These are phyloP conservation scores for Limonomyces culmigenus DNA, from an alignment of 1,284 basidiomycete species.

Conservation along the genomic window DNA sequence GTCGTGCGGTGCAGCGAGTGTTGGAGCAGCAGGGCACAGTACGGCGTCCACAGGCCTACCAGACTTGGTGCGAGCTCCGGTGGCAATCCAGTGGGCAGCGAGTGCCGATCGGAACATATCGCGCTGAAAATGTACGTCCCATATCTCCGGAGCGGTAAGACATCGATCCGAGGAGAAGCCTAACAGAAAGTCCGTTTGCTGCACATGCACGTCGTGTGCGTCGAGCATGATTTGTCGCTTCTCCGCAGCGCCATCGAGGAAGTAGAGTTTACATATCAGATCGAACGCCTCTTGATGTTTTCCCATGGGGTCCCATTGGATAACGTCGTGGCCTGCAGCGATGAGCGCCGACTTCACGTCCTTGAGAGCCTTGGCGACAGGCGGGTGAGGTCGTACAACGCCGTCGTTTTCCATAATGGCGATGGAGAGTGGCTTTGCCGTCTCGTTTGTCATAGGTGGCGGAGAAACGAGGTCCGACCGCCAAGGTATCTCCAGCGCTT, in stretches of 20 bases:
- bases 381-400: conserved; percentile 35
- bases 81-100: conserved; percentile 36
- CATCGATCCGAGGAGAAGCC: conserved; percentile 20
- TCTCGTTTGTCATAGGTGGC: conserved; percentile 19
- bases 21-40: conserved; percentile 33
- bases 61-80: conserved; percentile 21
- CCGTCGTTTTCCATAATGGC: conserved; percentile 39
- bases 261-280: conserved; percentile 31
- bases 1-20: conserved; percentile 32
- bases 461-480: conserved; percentile 21
- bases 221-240: conserved; percentile 21
- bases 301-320: conserved; percentile 28
- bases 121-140: conserved; percentile 25
- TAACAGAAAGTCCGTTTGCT: conserved; percentile 30
- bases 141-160: conserved; percentile 22
- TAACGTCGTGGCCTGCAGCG: conserved; percentile 35
- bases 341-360: conserved; percentile 23
- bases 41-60: conserved; percentile 38
- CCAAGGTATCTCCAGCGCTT: conserved; percentile 37
- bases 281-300: conserved; percentile 30
- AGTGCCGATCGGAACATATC: conserved; percentile 24
- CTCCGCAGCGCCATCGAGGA: conserved; percentile 31
- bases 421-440: conserved; percentile 27
- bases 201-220: conserved; percentile 19
- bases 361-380: conserved; percentile 28